phyloP scores from a whole-genome alignment of 2,329 filamentous ascomycete genomes.

The Apiospora saccharicola region DNA sequence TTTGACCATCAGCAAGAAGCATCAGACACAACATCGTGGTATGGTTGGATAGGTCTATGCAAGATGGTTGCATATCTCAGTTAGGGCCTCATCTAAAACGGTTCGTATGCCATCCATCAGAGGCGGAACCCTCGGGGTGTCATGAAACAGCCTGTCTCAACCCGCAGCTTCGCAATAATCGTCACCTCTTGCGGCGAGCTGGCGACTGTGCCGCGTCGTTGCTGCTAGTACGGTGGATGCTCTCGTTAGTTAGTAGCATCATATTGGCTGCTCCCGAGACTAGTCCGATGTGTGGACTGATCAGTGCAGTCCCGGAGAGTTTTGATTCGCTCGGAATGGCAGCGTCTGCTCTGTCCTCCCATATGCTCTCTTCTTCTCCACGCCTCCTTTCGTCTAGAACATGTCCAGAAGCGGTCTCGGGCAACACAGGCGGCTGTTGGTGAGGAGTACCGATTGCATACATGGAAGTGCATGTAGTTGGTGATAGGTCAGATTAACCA shows the following conservation, averaged over 20 bases:
- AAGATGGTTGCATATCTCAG: conserved; percentile 6
- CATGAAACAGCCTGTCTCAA: background rate
- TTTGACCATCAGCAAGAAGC: background rate
- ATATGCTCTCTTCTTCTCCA: background rate
- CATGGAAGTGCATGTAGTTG: background rate
- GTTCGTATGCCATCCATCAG: background rate
- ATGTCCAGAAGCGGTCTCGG: background rate
- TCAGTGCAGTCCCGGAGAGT: background rate
- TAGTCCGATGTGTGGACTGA: background rate
- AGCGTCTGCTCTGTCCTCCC: too few species aligned
- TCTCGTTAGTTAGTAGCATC: background rate
- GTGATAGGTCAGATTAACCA: background rate
- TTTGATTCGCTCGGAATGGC: background rate
- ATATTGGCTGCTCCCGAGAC: background rate
- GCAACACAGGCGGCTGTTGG: background rate
- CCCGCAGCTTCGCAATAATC: background rate
- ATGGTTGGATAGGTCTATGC: background rate
- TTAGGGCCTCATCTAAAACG: background rate
- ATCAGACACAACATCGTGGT: background rate
- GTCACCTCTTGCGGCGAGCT: conserved; percentile 1
- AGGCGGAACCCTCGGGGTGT: background rate
- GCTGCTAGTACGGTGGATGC: conserved; percentile 7
- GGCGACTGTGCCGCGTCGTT: conserved; percentile 12
- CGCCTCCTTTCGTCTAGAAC: background rate
- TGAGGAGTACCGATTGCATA: background rate